These are phyloP conservation scores for Saturnispora hagleri DNA, from an alignment of 805 yeast genomes.

Conservation along the genomic window DNA sequence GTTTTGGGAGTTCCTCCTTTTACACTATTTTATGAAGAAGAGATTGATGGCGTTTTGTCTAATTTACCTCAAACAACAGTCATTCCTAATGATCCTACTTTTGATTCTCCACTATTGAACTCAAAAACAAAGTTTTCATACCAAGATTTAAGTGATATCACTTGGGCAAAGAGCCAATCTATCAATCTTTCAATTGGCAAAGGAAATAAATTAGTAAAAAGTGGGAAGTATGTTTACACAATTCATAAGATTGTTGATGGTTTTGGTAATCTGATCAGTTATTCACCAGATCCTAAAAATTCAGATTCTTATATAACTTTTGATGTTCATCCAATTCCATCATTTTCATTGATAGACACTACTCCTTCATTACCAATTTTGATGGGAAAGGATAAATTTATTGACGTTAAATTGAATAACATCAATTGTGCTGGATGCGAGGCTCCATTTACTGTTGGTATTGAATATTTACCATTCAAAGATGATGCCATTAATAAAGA, in stretches of 20 bases:
- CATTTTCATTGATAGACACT: slow-evolving; percentile 36
- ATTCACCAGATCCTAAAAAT: slow-evolving; percentile 26
- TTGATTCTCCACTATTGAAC: slow-evolving; percentile 39
- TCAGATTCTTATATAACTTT: slow-evolving; percentile 37
- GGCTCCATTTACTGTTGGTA: slow-evolving; percentile 37
- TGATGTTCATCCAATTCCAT: slow-evolving; percentile 47
- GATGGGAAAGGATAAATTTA: slow-evolving; percentile 24
- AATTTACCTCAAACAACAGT: slow-evolving; percentile 22
- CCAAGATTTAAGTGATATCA: slow-evolving; percentile 30
- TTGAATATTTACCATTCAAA: slow-evolving; percentile 27
- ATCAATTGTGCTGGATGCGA: slow-evolving; percentile 28
- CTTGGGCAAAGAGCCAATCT: slow-evolving; percentile 27
- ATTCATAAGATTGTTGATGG: slow-evolving; percentile 57
- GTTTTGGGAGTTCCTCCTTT: slow-evolving; percentile 76
- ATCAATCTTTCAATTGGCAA: slow-evolving; percentile 22
- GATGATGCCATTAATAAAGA: slow-evolving; percentile 4
- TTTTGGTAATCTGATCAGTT: slow-evolving; percentile 49
- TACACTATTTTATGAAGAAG: slow-evolving; percentile 44
- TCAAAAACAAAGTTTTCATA: slow-evolving; percentile 19
- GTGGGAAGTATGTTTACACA: slow-evolving; percentile 49
- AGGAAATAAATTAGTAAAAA: slow-evolving; percentile 20
- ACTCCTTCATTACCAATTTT: slow-evolving; percentile 23
- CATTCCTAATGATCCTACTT: slow-evolving; percentile 36
- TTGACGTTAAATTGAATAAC: slow-evolving; percentile 22
- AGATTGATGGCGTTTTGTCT: slow-evolving; percentile 28